Conservation (phyloP, 495 filamentous ascomycete genomes). For the Penicillium diatomitis region DNA sequence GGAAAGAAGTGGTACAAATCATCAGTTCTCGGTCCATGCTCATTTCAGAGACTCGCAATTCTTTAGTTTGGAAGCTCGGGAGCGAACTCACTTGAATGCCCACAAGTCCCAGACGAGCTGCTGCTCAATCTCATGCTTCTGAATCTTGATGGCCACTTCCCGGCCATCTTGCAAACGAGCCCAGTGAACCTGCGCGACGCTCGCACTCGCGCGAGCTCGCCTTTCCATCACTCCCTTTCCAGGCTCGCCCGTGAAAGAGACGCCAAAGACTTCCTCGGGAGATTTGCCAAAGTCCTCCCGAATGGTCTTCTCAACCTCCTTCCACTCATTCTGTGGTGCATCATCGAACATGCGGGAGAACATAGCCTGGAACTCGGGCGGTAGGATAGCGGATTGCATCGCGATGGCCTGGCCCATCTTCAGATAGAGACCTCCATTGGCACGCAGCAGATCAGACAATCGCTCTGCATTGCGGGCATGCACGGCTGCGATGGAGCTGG, state of each 20-base stretch:
- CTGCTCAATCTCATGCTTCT: constrained; percentile 85
- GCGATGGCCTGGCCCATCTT: constrained; percentile 98
- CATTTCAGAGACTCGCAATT: too few relatives aligned
- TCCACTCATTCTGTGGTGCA: constrained; percentile 89
- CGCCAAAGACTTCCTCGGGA: constrained; percentile 80
- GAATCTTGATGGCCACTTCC: constrained; percentile 91
- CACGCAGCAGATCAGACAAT: constrained; percentile 64
- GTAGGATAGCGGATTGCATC: constrained; percentile 91
- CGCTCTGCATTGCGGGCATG: constrained; percentile 77
- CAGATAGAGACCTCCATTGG: constrained; percentile 88
- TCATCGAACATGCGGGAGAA: constrained; percentile 96
- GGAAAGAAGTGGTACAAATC: neutral
- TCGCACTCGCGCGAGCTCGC: constrained; percentile 76
- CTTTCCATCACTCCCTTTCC: constrained; percentile 80
- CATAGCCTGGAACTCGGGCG: constrained; percentile 90
- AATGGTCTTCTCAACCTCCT: constrained; percentile 78
- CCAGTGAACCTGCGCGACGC: constrained; percentile 96
- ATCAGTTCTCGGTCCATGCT: too few relatives aligned
- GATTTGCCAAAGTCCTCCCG: constrained; percentile 77
- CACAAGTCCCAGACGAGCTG: constrained; percentile 91
- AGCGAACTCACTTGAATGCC: constrained; percentile 70
- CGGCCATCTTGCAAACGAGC: constrained; percentile 72
- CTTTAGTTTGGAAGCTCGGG: too few relatives aligned
- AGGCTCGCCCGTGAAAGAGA: constrained; percentile 61
- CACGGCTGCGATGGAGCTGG: constrained; percentile 56